Evolutionary conservation across 176 grass and related monocot genomes (phyloP).

Genomic region (Aegilops longissima): DNA sequence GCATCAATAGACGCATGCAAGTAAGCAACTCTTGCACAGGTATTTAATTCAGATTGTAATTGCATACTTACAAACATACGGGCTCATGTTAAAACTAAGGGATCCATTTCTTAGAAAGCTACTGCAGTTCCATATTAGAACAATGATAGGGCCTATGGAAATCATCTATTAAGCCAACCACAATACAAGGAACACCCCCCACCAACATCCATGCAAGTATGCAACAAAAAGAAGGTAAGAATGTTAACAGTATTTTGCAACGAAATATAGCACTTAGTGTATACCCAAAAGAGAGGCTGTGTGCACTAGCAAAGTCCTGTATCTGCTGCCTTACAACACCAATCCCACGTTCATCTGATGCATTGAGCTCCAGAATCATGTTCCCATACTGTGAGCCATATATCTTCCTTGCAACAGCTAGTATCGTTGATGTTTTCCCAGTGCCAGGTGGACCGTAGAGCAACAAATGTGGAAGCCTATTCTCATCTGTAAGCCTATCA

Average conservation of each 20-base stretch:
- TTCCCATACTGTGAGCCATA: conserved; percentile 87
- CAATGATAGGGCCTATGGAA: not conserved
- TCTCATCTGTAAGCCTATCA: conserved; percentile 88
- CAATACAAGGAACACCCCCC: not conserved
- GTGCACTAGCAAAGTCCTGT: conserved; percentile 79
- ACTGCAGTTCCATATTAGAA: not conserved
- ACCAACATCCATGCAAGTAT: too few species aligned
- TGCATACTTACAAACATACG: not conserved
- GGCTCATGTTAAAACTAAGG: not conserved
- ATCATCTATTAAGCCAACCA: not conserved
- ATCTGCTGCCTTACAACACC: conserved; percentile 95
- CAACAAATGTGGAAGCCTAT: conserved; percentile 86
- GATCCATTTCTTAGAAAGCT: not conserved
- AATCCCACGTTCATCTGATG: conserved; percentile 90
- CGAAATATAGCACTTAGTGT: not conserved
- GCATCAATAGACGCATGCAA: not conserved
- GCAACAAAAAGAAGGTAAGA: not conserved
- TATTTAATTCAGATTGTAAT: not conserved
- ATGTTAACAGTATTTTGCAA: not conserved
- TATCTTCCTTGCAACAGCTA: conserved; percentile 90
- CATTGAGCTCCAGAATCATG: conserved; percentile 98
- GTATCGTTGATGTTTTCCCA: conserved; percentile 88
- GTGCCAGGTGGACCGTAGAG: conserved; percentile 87
- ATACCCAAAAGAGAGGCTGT: conserved; percentile 89
- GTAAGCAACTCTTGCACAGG: not conserved